These are phyloP conservation scores for Erythrophleum ivorense DNA, from an alignment of 331 rosid species.

Conservation along the genomic window DNA sequence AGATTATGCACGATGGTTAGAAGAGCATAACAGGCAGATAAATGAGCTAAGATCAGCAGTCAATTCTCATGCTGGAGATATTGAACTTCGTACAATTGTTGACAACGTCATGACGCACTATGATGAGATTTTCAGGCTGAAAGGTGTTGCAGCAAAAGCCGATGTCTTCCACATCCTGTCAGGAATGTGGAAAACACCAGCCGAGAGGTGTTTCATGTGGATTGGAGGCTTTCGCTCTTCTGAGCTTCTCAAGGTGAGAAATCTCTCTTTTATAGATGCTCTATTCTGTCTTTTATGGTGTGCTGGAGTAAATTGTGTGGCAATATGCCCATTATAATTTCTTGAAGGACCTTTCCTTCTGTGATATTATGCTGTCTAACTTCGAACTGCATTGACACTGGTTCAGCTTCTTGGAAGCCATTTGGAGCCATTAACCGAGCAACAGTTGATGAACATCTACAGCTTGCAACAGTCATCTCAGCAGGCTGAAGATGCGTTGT, in stretches of 20 bases:
- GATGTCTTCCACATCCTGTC: slow-evolving; percentile 82
- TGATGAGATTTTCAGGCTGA: slow-evolving; percentile 67
- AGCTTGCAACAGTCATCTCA: slow-evolving; percentile 78
- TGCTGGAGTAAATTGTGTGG: neutral
- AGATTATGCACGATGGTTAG: slow-evolving; percentile 75
- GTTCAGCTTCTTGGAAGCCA: slow-evolving; percentile 69
- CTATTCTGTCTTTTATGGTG: neutral
- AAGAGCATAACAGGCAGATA: slow-evolving; percentile 69
- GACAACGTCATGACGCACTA: slow-evolving; percentile 62
- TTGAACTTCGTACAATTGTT: slow-evolving; percentile 71
- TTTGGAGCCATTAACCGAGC: slow-evolving; percentile 78
- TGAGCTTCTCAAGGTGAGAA: slow-evolving; percentile 69
- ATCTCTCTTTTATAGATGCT: neutral
- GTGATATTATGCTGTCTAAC: neutral
- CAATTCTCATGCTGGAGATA: slow-evolving; percentile 76
- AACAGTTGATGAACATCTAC: slow-evolving; percentile 63
- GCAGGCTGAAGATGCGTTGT: slow-evolving; percentile 79
- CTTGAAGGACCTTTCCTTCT: neutral
- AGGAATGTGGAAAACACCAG: slow-evolving; percentile 86
- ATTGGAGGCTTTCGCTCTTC: slow-evolving; percentile 81
- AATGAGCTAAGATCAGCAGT: slow-evolving; percentile 79
- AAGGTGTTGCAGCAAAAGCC: slow-evolving; percentile 74
- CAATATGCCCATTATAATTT: neutral
- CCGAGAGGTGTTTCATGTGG: slow-evolving; percentile 83
- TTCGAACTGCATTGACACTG: slow-evolving; percentile 5